Base-by-base conservation (phyloP, 306 rosid genomes). In the Hylodesmum podocarpum region DNA sequence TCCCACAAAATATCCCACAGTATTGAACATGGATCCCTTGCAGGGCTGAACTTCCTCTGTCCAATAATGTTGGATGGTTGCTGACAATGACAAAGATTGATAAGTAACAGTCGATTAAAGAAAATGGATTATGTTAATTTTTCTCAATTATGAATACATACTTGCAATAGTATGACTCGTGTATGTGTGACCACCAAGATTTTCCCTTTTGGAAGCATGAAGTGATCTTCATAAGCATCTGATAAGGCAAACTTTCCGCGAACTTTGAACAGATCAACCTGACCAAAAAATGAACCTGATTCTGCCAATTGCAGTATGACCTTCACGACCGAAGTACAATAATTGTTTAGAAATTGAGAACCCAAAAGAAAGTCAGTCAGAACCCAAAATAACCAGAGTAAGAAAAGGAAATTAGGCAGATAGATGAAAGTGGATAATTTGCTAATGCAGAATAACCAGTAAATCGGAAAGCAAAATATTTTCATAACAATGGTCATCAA, bases 141-240 rank as follows among this genome's bases (percentile, higher is more conserved):
- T 73, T 80, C 59, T 25, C 50, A 72, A 59, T 41, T 13, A 22
- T 57, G 76, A 50, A 8, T 84, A 78, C 91, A 70, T 90, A 92
- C 99, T 86, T 95, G 99, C 97, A 95, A 76, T 70, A 90, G 77
- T 65, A 95, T 82, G 79, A 84, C 88, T 89, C 99, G 88, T 79
- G 96, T 82, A 76, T 92, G 97, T 39, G 99, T 90, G 78, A 95
- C 88, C 85, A 88, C 67, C 55, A 89, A 87, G 69, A 95, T 85
- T 85, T 83, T 90, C 83, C 93, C 97, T 80, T 95, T 90, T 3
- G 90, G 97, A 64, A 95, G 89, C 85, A 92, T 75, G 83, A 90
- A 95, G 78, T 95, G 99, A 87, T 95, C 94, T 88, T 95, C 99
- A 72, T 95, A 95, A 58, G 99, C 96, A 90, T 95, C 99, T 39